Conservation (phyloP, 345 rosid species). For the Boechera stricta region DNA sequence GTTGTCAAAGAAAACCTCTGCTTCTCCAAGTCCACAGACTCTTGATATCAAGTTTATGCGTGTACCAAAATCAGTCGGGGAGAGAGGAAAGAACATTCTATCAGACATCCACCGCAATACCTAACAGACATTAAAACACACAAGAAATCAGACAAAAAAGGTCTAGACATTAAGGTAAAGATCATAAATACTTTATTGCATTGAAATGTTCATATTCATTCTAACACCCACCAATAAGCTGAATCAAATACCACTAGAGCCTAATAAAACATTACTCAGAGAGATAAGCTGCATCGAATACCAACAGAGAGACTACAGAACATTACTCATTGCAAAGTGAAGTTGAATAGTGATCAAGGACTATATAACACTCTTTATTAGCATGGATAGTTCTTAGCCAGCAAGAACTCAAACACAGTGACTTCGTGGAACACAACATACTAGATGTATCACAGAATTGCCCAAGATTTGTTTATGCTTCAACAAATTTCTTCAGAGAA, state of each 20-base stretch:
- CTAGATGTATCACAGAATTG: background rate
- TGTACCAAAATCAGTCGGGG: background rate
- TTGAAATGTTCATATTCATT: background rate
- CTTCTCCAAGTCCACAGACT: background rate
- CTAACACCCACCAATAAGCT: background rate
- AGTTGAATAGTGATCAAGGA: background rate
- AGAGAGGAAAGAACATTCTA: slow-evolving; percentile 12
- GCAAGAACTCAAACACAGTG: background rate
- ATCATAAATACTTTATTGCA: background rate
- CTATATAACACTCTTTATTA: background rate
- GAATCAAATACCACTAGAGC: background rate
- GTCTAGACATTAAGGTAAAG: background rate
- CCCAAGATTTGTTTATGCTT: background rate
- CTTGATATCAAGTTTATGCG: slow-evolving; percentile 8
- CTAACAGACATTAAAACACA: background rate
- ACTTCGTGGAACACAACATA: background rate
- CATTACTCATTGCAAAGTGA: background rate
- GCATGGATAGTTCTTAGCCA: background rate
- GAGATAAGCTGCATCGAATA: background rate
- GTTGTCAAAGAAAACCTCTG: slow-evolving; percentile 3
- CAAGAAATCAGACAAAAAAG: background rate
- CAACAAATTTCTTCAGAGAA: background rate
- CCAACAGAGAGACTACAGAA: background rate
- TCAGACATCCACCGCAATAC: slow-evolving; percentile 7
- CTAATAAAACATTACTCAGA: background rate